phyloP scores from a whole-genome alignment of 106 monocot genomes.

The Alisma plantagoaquatica region DNA sequence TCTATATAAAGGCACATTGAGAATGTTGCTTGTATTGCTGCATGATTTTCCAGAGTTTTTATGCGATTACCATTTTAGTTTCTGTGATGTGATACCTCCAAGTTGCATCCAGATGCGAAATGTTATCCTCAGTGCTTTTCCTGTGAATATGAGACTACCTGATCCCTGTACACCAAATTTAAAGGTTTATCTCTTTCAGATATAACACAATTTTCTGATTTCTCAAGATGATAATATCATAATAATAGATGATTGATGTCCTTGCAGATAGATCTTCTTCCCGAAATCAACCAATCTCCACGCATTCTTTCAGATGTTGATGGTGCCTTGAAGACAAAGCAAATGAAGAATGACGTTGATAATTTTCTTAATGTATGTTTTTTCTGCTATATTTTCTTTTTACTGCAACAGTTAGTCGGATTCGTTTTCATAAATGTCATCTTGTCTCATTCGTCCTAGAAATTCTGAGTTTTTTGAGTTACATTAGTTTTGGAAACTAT shows the following conservation, averaged over 20 bases:
- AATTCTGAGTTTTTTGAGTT: not conserved
- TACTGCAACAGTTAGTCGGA: too few relatives aligned
- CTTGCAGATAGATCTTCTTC: constrained; percentile 89
- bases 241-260: too few relatives aligned
- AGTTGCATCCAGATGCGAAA: constrained; percentile 97
- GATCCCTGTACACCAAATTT: constrained; percentile 92
- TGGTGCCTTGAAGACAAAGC: constrained; percentile 61
- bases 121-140: constrained; percentile 97
- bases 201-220: too few relatives aligned
- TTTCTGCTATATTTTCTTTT: too few relatives aligned
- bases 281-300: constrained; percentile 72
- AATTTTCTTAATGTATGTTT: constrained; percentile 97
- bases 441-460: too few relatives aligned
- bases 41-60: constrained; percentile 98
- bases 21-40: constrained; percentile 79
- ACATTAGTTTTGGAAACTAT: not conserved
- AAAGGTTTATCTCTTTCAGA: constrained; percentile 35
- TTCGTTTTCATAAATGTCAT: too few relatives aligned
- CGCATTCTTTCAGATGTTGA: constrained; percentile 92
- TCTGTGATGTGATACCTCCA: constrained; percentile 95
- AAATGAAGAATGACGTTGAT: constrained; percentile 78
- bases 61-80: constrained; percentile 96
- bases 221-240: too few relatives aligned
- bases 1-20: constrained; percentile 83
- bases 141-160: constrained; percentile 90